phyloP scores from a whole-genome alignment of 352 stramenopile genomes.

The Blastocystis sp. region DNA sequence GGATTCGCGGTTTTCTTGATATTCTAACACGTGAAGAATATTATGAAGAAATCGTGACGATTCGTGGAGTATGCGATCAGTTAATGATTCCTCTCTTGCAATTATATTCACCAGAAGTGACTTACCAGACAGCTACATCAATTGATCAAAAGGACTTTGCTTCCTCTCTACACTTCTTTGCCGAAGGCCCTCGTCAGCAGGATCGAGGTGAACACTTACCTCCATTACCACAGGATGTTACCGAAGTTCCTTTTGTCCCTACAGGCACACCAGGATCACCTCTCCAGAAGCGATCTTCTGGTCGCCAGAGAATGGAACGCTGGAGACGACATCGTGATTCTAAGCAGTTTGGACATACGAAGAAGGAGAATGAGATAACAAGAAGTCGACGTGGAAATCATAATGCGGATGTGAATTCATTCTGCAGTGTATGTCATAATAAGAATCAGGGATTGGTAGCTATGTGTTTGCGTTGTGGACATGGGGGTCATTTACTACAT shows the following conservation, averaged over 20 bases:
- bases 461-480: conserved; percentile 58
- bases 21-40: conserved; percentile 9
- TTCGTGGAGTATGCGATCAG: background rate
- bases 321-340: too few species aligned
- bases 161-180: background rate
- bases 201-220: background rate
- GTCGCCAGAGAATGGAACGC: background rate
- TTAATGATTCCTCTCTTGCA: background rate
- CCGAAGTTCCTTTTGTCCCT: background rate
- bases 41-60: conserved; percentile 11
- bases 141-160: background rate
- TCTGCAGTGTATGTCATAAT: conserved; percentile 27
- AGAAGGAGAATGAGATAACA: background rate
- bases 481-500: conserved; percentile 55
- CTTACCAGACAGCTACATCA: conserved; percentile 38
- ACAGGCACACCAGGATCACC: background rate
- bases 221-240: background rate
- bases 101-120: conserved; percentile 31
- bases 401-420: conserved; percentile 1
- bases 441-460: conserved; percentile 31
- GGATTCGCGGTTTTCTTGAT: conserved; percentile 7
- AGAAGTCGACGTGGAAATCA: background rate
- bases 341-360: background rate
- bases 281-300: background rate
- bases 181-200: background rate